Evolutionary conservation across 352 stramenopile genomes (phyloP).

Genomic region (Phytophthora macrochlamydospora): DNA sequence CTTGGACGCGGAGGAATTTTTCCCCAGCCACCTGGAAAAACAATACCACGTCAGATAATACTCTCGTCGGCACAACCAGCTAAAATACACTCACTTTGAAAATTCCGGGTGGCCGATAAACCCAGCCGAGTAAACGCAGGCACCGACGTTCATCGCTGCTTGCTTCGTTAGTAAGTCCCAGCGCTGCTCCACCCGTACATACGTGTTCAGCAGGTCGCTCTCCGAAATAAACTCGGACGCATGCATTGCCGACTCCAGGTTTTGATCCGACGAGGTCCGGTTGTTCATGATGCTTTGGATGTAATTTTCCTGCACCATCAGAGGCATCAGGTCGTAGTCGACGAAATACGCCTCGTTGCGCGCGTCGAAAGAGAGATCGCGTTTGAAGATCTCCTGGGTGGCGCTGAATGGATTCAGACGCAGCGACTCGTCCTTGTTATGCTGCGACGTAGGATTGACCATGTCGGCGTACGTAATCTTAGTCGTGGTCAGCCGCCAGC

Average conservation of each 20-base stretch:
- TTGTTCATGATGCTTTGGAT: slow-evolving; percentile 87
- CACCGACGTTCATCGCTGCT: slow-evolving; percentile 90
- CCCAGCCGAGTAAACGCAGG: slow-evolving; percentile 78
- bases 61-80: background rate
- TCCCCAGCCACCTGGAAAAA: slow-evolving; percentile 93
- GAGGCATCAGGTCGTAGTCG: slow-evolving; percentile 98
- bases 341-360: slow-evolving; percentile 98
- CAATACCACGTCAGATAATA: slow-evolving; percentile 1
- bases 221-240: slow-evolving; percentile 93
- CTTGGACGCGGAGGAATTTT: slow-evolving; percentile 97
- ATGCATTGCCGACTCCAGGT: slow-evolving; percentile 82
- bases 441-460: slow-evolving; percentile 72
- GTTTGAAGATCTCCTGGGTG: slow-evolving; percentile 92
- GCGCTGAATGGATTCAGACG: slow-evolving; percentile 96
- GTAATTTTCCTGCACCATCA: slow-evolving; percentile 95
- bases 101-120: slow-evolving; percentile 92
- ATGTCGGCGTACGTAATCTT: slow-evolving; percentile 90
- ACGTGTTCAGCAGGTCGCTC: slow-evolving; percentile 81
- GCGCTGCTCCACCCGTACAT: slow-evolving; percentile 88
- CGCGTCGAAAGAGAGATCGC: slow-evolving; percentile 71
- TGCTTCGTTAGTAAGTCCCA: slow-evolving; percentile 95
- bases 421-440: slow-evolving; percentile 94
- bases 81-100: slow-evolving; percentile 77
- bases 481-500: slow-evolving; percentile 89
- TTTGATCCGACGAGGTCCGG: slow-evolving; percentile 64